Conservation (phyloP, 2,329 filamentous ascomycete species). For the Seiridium cupressi region DNA sequence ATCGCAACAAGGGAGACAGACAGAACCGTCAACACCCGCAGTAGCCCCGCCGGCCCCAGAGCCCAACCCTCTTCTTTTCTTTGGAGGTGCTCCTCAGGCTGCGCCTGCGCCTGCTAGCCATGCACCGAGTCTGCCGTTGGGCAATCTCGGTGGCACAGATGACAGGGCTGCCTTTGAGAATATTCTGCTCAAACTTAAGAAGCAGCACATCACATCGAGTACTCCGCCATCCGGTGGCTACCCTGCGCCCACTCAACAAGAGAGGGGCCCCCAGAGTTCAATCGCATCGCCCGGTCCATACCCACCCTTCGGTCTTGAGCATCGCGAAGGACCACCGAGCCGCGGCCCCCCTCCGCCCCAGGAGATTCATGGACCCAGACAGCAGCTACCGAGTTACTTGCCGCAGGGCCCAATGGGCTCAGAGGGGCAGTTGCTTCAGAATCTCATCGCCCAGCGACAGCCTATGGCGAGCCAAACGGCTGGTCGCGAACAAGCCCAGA, state of each 20-base stretch:
- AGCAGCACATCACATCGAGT: slow-evolving; percentile 42
- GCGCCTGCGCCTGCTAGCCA: slow-evolving; percentile 10
- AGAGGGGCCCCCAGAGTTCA: slow-evolving; percentile 32
- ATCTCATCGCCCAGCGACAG: slow-evolving; percentile 59
- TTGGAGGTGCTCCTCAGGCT: slow-evolving; percentile 15
- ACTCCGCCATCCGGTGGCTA: slow-evolving; percentile 41
- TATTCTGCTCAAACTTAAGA: slow-evolving; percentile 78
- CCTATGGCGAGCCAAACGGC: slow-evolving; percentile 21
- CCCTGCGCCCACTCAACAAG: slow-evolving; percentile 24
- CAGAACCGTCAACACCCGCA: slow-evolving; percentile 45
- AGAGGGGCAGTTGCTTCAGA: slow-evolving; percentile 58
- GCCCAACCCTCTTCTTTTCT: slow-evolving; percentile 26
- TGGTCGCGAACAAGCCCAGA: slow-evolving; percentile 42
- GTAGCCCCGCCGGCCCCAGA: slow-evolving; percentile 19
- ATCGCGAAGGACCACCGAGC: slow-evolving; percentile 41
- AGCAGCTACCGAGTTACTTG: slow-evolving; percentile 45
- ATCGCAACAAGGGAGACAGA: slow-evolving; percentile 52
- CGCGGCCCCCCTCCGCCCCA: slow-evolving; percentile 39
- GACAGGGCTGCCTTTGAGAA: slow-evolving; percentile 86
- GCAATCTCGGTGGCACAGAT: slow-evolving; percentile 41
- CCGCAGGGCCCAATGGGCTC: slow-evolving; percentile 40
- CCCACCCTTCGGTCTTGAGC: slow-evolving; percentile 40
- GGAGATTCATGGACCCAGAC: slow-evolving; percentile 52
- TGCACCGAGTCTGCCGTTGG: slow-evolving; percentile 3
- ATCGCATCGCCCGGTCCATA: slow-evolving; percentile 48